Evolutionary conservation across 2,329 filamentous ascomycete species (phyloP).

Genomic region (Acrodontium crateriforme): DNA sequence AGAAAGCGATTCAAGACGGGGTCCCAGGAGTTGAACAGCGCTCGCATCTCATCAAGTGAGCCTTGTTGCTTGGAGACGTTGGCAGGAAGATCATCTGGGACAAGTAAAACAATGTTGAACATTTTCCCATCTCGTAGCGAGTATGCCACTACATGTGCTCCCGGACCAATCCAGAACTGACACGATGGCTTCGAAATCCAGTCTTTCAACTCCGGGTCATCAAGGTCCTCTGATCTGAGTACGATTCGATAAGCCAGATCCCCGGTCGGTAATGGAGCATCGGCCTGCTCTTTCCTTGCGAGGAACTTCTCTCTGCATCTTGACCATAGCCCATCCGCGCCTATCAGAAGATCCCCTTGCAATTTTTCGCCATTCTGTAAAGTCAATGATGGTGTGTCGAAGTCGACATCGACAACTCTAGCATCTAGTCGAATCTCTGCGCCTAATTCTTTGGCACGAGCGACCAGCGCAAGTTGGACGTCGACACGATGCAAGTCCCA

Average conservation of each 20-base stretch:
- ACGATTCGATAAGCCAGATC: constrained; percentile 54
- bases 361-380: constrained; percentile 28
- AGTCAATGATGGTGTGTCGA: constrained; percentile 30
- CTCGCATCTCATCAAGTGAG: constrained; percentile 46
- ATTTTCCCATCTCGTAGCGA: constrained; percentile 43
- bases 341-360: constrained; percentile 44
- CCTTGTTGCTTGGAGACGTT: constrained; percentile 39
- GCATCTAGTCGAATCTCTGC: constrained; percentile 37
- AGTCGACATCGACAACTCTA: constrained; percentile 35
- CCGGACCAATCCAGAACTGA: constrained; percentile 51
- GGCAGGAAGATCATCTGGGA: constrained; percentile 47
- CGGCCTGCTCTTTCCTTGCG: constrained; percentile 23
- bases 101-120: constrained; percentile 53
- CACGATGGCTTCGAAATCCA: constrained; percentile 40
- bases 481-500: constrained; percentile 49
- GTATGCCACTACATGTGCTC: constrained; percentile 49
- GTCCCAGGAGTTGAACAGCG: constrained; percentile 50
- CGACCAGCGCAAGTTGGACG: constrained; percentile 40
- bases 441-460: constrained; percentile 39
- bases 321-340: constrained; percentile 52
- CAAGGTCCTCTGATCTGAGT: constrained; percentile 37
- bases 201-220: constrained; percentile 35
- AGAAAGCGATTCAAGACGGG: constrained; percentile 38
- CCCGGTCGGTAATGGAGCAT: constrained; percentile 43
- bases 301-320: constrained; percentile 38